Evolutionary conservation across 176 grass and related monocot species (phyloP).

Genomic region (Cenchrus purpureus): DNA sequence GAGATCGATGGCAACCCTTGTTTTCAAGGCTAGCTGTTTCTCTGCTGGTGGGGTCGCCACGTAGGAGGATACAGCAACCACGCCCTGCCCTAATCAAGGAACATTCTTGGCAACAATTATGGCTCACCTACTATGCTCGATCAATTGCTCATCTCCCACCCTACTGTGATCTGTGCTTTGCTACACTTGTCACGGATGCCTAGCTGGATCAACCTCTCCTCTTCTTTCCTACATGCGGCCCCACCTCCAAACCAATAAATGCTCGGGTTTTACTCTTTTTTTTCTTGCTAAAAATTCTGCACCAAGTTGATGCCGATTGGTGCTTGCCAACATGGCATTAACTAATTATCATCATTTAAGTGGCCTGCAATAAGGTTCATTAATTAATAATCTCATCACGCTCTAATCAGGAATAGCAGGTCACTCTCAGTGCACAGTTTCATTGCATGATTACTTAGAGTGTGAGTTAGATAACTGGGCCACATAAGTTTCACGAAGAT

Average conservation of each 20-base stretch:
- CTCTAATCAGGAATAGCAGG: no score
- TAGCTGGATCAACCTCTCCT: constrained; percentile 29
- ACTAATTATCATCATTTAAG: neutral
- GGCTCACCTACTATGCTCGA: constrained; percentile 30
- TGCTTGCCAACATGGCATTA: constrained; percentile 16
- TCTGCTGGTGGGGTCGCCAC: neutral
- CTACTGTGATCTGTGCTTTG: neutral
- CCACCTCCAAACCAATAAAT: constrained; percentile 21
- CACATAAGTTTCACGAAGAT: no score
- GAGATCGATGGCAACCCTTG: neutral
- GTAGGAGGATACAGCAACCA: neutral
- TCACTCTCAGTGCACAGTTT: no score
- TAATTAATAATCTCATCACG: neutral
- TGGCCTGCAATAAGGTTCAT: neutral
- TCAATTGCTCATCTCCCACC: constrained; percentile 8
- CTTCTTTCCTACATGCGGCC: neutral
- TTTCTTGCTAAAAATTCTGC: neutral
- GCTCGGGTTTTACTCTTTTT: neutral
- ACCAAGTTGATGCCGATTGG: neutral
- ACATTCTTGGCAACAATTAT: constrained; percentile 48
- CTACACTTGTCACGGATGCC: constrained; percentile 1
- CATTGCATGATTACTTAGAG: no score
- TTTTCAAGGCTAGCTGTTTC: neutral
- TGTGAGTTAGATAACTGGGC: no score
- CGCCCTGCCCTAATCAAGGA: constrained; percentile 21